Evolutionary conservation across 495 filamentous ascomycete genomes (phyloP), one percentile per base, ranked within the genome.

Genomic region (Neurospora sp.): DNA sequence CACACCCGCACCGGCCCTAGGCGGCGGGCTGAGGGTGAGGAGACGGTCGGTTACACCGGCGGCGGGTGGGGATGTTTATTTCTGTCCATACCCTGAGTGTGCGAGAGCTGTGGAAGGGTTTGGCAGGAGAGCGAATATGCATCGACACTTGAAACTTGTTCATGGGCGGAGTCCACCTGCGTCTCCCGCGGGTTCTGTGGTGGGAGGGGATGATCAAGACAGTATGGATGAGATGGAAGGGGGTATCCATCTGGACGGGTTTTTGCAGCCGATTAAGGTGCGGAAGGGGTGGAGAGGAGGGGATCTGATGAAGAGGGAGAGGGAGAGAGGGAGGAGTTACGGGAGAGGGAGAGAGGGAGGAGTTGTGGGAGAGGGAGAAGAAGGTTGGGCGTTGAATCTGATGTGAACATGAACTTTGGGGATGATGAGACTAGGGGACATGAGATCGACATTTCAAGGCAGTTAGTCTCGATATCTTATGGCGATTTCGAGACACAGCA

Each of bases 211-310:
- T 6, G 80, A 82, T 8, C 73, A 79, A 37, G 81, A 84, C 16
- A 83, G 81, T 72, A 79, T 80, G 70, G 82, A 87, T 27, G 85
- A 88, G 76, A 86, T 87, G 83, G 75, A 82, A 20, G 87, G 86
- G 1, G 85, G 81, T 1, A 82, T 88, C 12, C 87, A 89, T 68
- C 78, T 84, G 31, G 87, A 89, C 73, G 79, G 86, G 40, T 89
- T 86, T 71, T 53, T 88, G 73, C 69, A 76, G 74, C 80, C 81
- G 20, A 82, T 87, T 61, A 78, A 76, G 72, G 70, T 78, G 9
- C 73, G 78, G 31, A 74, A 42, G 6, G 82, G 82, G 1, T 83
- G 82, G 83, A 69, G 75, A 8, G 75, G 72, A 10, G 69, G 41
- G 17, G 78, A 77, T 53, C 40, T n/a, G n/a, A 20, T 35, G 40